A percentile compares a stretch with the other conserved stretches of the same genome.
Evolutionary conservation across 768 basidiomycete species (phyloP).

Genomic region (Galerina sulciceps): DNA sequence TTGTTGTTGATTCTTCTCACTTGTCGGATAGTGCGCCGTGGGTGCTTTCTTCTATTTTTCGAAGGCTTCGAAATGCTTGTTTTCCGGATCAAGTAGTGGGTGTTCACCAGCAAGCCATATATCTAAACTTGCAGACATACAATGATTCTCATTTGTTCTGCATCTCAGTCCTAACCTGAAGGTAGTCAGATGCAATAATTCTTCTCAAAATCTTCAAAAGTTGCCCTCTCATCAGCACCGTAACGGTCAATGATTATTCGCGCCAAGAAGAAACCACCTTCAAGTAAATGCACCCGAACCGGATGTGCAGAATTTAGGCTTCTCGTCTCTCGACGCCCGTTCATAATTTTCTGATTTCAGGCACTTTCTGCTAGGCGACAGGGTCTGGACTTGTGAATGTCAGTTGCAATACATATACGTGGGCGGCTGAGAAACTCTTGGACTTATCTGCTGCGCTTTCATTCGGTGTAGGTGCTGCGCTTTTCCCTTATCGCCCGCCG

Average conservation of each 20-base stretch:
- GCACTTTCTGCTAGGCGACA: not conserved
- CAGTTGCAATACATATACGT: constrained; percentile 2
- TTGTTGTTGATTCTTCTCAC: constrained; percentile 5
- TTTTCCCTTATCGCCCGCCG: constrained; percentile 21
- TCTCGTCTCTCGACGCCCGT: too few species aligned
- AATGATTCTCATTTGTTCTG: not conserved
- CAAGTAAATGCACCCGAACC: too few species aligned
- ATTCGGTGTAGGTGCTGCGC: constrained; percentile 21
- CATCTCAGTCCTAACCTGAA: not conserved
- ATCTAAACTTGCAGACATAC: not conserved
- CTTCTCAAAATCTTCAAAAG: too few species aligned
- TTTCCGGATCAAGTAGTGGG: constrained; percentile 7
- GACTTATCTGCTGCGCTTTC: constrained; percentile 21
- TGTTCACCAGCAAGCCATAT: too few species aligned
- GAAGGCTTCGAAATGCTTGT: constrained; percentile 12
- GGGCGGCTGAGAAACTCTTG: constrained; percentile 11
- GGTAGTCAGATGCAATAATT: too few species aligned
- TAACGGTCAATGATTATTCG: too few species aligned
- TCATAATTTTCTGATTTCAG: not conserved
- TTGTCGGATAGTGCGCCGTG: constrained; percentile 18
- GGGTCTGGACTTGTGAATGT: constrained; percentile 8
- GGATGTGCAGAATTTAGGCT: too few species aligned
- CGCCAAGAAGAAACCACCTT: too few species aligned
- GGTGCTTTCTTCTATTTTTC: constrained; percentile 14
- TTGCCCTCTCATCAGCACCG: too few species aligned